Evolutionary conservation across 1,139 yeast species (phyloP).

Genomic region (Sugiyamaella neomexicana): DNA sequence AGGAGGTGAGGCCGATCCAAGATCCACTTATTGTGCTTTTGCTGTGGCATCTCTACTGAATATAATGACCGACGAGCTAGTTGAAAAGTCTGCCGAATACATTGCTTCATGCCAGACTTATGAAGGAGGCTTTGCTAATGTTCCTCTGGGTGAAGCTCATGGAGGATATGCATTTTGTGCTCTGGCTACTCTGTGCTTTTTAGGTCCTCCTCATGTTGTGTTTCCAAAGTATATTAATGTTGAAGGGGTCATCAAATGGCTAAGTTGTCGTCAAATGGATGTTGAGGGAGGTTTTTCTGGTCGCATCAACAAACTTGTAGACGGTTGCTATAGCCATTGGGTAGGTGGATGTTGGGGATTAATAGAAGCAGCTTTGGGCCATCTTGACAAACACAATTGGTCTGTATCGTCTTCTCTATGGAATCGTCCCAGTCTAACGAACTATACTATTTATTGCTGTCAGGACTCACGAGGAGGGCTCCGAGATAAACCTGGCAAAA

Average conservation of each 20-base stretch:
- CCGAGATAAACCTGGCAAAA: constrained; percentile 81
- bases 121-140: constrained; percentile 94
- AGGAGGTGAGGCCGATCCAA: constrained; percentile 81
- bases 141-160: constrained; percentile 79
- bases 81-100: constrained; percentile 57
- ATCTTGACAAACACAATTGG: constrained; percentile 17
- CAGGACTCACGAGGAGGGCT: constrained; percentile 75
- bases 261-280: constrained; percentile 61
- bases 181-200: constrained; percentile 63
- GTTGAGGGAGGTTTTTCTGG: constrained; percentile 89
- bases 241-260: constrained; percentile 53
- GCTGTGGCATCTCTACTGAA: constrained; percentile 69
- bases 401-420: constrained; percentile 34
- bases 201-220: constrained; percentile 42
- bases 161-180: constrained; percentile 97
- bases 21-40: constrained; percentile 86
- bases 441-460: constrained; percentile 73
- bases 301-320: constrained; percentile 88
- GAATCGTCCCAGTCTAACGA: constrained; percentile 57
- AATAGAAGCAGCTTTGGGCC: constrained; percentile 52
- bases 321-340: constrained; percentile 97
- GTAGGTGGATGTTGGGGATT: constrained; percentile 77
- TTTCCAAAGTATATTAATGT: constrained; percentile 35
- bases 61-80: constrained; percentile 63
- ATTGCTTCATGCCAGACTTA: constrained; percentile 75